Evolutionary conservation across 1,139 yeast species (phyloP), one percentile per base, ranked within the genome.

Genomic region (Ogataea hybrid): DNA sequence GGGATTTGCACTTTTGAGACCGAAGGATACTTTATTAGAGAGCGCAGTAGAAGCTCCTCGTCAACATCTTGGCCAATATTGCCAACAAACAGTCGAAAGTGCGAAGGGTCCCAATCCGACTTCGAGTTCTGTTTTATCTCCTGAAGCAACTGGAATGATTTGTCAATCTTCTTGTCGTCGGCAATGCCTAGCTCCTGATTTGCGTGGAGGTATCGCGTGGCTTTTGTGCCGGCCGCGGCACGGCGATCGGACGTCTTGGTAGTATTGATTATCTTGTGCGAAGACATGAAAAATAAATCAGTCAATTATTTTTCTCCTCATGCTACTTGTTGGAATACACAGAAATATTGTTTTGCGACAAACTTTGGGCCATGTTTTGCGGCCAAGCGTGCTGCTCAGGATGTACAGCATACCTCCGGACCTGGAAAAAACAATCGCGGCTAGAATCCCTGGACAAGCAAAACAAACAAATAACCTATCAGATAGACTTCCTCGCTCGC

Each of bases 31-130:
- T 67, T 65, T 2, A 63, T 59, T 57, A 84, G 84, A 0, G 86
- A 80, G 22, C 64, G 61, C 10, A 61, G 54, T 17, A 84, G 64
- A 40, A 77, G 55, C 16, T 70, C 76, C 47, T 81, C 87, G 18
- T 70, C 75, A 5, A 79, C 90, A 51, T 84, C 92, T 3, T 73
- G 69, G 0, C 88, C 86, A 32, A 84, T 62, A 52, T 84, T 84
- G 0, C 94, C 94, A 8, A 84, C 86, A 63, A 84, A 84, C 11
- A 84, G 64, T 25, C 89, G 65, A 61, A 81, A 84, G 56, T 83
- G 88, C n/a, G 69, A 43, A 5, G 61, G 58, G 34, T 58, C 52
- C 61, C 60, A 56, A 8, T 64, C 16, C 81, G 70, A 62, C 32
- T 76, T 60, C 4, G 76, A 54, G 8, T 65, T 49, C 50, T 76